These are phyloP conservation scores for Mortierella sp. DNA, from an alignment of 371 early-diverging fungal species.

Conservation along the genomic window DNA sequence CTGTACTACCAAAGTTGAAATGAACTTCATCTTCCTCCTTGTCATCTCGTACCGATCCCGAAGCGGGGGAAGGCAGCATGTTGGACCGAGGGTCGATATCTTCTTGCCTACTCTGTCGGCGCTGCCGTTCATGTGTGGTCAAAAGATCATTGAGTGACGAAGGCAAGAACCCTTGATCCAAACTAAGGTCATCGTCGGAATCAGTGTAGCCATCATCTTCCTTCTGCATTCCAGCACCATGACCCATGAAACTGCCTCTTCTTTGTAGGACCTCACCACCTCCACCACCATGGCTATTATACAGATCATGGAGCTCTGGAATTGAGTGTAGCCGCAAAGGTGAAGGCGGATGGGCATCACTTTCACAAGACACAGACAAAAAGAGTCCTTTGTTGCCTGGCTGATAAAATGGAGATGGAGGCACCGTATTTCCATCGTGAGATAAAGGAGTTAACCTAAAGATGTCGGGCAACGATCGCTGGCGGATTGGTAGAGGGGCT, in stretches of 20 bases:
- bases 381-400: constrained; percentile 51
- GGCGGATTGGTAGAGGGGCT: constrained; percentile 50
- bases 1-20: constrained; percentile 1
- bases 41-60: constrained; percentile 36
- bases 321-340: constrained; percentile 52
- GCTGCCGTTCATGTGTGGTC: constrained; percentile 64
- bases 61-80: constrained; percentile 41
- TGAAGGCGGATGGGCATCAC: constrained; percentile 31
- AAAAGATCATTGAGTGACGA: constrained; percentile 71
- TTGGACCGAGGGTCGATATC: constrained; percentile 18
- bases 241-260: constrained; percentile 26
- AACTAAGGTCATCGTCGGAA: constrained; percentile 33
- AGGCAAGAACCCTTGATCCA: constrained; percentile 63
- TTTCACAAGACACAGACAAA: constrained; percentile 37
- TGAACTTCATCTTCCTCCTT: constrained; percentile 40
- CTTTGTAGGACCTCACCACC: constrained; percentile 37
- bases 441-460: constrained; percentile 34
- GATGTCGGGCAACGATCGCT: constrained; percentile 51
- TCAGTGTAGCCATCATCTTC: constrained; percentile 51
- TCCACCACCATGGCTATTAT: constrained; percentile 12
- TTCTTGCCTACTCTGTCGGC: constrained; percentile 56
- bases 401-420: constrained; percentile 49
- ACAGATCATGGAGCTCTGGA: constrained; percentile 37
- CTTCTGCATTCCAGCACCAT: constrained; percentile 23
- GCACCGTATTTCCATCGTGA: constrained; percentile 26